Evolutionary conservation across 2,329 filamentous ascomycete species (phyloP), one percentile per base, ranked within the genome.

Genomic region (Teratosphaeria destructans): DNA sequence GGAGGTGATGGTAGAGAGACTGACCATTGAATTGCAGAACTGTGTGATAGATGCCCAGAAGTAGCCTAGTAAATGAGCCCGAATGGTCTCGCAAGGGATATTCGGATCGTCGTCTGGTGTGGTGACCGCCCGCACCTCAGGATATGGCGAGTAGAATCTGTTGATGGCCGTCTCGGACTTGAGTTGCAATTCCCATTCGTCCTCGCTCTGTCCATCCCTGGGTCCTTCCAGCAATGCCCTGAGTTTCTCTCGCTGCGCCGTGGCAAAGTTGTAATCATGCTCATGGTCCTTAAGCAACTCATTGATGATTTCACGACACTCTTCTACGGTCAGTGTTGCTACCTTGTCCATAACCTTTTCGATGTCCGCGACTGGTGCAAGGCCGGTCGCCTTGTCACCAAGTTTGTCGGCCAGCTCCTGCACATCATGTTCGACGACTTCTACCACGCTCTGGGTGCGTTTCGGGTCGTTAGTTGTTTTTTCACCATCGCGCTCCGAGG

Each of bases 101-200:
- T 29, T 23, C 0, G 47, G 26, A 55, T 58, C 57, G n/a, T 58
- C 57, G 10, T 58, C 57, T 6, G 58, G 53, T 7, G 27, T 52
- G 10, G 56, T 52, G 6, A 57, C 39, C 4, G 56, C 56, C 7
- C 56, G 56, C 11, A 57, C 56, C n/a, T 57, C 56, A 16, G 56
- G 56, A 32, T 57, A 52, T n/a, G 56, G 56, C 23, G 56, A 57
- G 39, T 59, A 56, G 53, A 55, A 59, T 29, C 43, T 59, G 57
- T 59, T 59, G 59, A 59, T 52, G 27, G 59, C 59, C 16, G 59
- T 54, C 43, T 61, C 59, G 8, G 82, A 80, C 72, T 93, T 89
- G 8, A 94, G 81, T 76, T 89, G 90, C 6, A 89, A 88, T 70
- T 91, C 88, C 89, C 89, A 94, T 62, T 89, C 86, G 64, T 89